phyloP scores from a whole-genome alignment of 768 basidiomycete genomes.

The Pluteus cervinus region DNA sequence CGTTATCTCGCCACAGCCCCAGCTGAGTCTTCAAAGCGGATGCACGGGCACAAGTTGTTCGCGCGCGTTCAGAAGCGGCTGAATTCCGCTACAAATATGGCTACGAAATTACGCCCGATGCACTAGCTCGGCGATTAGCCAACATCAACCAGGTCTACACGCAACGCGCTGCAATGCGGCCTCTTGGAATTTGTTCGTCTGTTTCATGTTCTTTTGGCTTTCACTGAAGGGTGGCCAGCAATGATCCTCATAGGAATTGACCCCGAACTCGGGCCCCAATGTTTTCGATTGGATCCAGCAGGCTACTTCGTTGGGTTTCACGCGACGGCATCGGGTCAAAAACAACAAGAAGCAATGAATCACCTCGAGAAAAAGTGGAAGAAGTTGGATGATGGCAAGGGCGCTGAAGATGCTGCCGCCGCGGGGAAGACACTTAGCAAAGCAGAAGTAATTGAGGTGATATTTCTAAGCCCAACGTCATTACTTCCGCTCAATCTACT shows the following conservation, averaged over 20 bases:
- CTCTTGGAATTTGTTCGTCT: constrained; percentile 83
- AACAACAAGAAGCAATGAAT: constrained; percentile 99
- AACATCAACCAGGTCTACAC: constrained; percentile 99
- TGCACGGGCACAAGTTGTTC: constrained; percentile 80
- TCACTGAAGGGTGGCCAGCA: constrained; percentile 40
- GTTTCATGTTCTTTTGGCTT: not conserved
- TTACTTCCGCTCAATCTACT: not conserved
- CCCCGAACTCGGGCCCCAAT: constrained; percentile 87
- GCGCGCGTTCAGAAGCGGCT: constrained; percentile 85
- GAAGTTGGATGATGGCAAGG: constrained; percentile 73
- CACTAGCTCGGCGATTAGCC: constrained; percentile 89
- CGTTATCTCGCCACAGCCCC: constrained; percentile 3
- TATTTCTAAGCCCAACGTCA: constrained; percentile 20
- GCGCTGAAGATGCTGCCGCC: constrained; percentile 71
- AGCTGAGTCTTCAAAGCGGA: constrained; percentile 54
- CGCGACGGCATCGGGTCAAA: constrained; percentile 92
- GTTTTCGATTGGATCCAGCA: constrained; percentile 97
- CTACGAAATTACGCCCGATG: constrained; percentile 96
- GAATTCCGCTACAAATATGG: constrained; percentile 95
- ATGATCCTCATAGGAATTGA: constrained; percentile 96
- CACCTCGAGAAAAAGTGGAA: constrained; percentile 99
- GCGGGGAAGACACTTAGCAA: constrained; percentile 71
- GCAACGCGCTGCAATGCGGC: constrained; percentile 94
- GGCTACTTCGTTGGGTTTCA: constrained; percentile 99
- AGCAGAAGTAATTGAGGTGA: constrained; percentile 90